Conservation (phyloP, 345 rosid species). For the Bruguiera gymnorhiza region DNA sequence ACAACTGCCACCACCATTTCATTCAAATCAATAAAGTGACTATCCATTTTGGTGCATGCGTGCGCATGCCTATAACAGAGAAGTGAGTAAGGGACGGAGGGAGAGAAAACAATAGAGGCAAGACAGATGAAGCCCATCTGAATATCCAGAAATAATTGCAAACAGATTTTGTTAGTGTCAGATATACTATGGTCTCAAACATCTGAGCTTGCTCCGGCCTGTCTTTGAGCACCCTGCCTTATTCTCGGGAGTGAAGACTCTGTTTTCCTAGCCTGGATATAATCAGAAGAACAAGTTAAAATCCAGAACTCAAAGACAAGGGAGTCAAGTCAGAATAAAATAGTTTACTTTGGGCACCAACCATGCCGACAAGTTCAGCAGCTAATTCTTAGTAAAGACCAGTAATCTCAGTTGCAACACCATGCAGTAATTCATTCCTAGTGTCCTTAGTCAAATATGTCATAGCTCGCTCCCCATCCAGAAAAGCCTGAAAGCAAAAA, state of each 20-base stretch:
- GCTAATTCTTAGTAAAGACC: no score
- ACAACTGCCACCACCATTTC: background rate
- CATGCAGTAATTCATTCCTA: no score
- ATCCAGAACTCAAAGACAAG: no score
- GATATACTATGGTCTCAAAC: slow-evolving; percentile 69
- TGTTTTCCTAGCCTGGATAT: slow-evolving; percentile 69
- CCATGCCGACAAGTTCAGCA: no score
- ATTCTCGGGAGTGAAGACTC: slow-evolving; percentile 86
- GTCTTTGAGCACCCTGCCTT: slow-evolving; percentile 81
- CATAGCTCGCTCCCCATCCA: no score
- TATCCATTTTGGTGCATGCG: background rate
- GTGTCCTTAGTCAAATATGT: no score
- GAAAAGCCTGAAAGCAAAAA: no score
- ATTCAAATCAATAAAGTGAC: background rate
- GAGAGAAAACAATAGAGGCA: background rate
- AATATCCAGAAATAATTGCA: slow-evolving; percentile 92
- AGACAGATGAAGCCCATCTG: slow-evolving; percentile 47
- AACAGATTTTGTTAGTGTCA: slow-evolving; percentile 81
- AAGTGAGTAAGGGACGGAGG: background rate
- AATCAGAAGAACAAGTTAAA: background rate
- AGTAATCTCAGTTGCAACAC: no score
- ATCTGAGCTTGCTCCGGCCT: slow-evolving; percentile 86
- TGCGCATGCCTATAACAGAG: background rate
- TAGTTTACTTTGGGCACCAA: no score
- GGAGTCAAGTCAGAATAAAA: no score